Evolutionary conservation across 1,284 basidiomycete genomes (phyloP), one percentile per base, ranked within the genome.

Genomic region (Ustilago esculenta): DNA sequence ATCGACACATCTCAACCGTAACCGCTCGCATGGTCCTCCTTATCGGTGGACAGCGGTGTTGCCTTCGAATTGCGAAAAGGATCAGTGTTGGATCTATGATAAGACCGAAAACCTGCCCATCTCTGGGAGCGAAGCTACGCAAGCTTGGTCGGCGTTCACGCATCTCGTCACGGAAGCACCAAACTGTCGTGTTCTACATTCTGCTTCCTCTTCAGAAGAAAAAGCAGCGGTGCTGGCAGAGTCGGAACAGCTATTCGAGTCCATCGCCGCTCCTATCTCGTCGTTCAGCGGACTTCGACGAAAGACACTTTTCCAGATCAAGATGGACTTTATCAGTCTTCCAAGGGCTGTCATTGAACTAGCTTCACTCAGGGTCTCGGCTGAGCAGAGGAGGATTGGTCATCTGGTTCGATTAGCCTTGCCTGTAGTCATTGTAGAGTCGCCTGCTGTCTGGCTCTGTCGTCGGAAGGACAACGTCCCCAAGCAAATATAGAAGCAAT

Each of bases 1-100:
- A 6, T 91, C 94, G 59, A 84, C 87, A 12, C 85, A 90, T 61
- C 41, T 75, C 25, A 23, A 53, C 5, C 67, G 73, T 11, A 18
- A 21, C 2, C 21, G 39, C 1, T 29, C 42, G 10, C 2, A n/a
- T 2, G 47, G 50, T 15, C 39, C 41, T 11, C 43, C 57, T 1
- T 42, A 56, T 18, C 33, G 39, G 5, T 34, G 37, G 23, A 29
- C 44, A 17, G 37, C 24, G 18, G 41, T 51, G 39, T 35, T 33
- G 12, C 59, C 51, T 8, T 9, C 20, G 5, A 47, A 35, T 1
- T 61, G 44, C 39, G 39, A 33, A 25, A 25, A 45, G 1, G 29
- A 27, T 3, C 17, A 34, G 5, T 49, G 50, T 18, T 74, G 69
- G 73, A 9, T 49, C n/a, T 80, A 80, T 50, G 71, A 80, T 59